Base-by-base conservation (phyloP, 495 filamentous ascomycete species). In the Trichocladium antarcticum region DNA sequence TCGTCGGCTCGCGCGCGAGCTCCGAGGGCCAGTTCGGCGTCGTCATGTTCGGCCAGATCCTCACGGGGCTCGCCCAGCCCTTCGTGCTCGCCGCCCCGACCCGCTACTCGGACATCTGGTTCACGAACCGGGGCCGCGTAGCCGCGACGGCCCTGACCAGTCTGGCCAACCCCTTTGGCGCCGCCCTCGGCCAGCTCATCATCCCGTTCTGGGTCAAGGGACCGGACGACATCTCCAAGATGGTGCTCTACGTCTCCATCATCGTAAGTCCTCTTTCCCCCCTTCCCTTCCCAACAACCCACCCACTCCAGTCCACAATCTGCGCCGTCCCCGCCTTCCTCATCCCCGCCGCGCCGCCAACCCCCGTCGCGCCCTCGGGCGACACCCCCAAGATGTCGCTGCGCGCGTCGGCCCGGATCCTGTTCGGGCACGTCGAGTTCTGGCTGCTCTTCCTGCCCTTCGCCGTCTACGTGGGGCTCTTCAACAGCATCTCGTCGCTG, bases 91-190 rank as follows among this genome's bases (percentile, higher is more conserved):
- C 84, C 32, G 87, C 92, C 1, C 89, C 92, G 0, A 89, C 92
- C 3, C 75, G 87, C 46, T 98, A 95, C 59, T 89, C 84, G 47
- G 89, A 95, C 59, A 70, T 95, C 27, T 97, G 92, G 92, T 98
- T 98, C 67, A 85, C 87, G 0, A 82, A 87, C 50, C 62, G 70
- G 0, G 90, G 87, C 14, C 81, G 92, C 44, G 85, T 90, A 12
- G 82, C 83, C 40, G 90, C 92, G 14, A 98, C 92, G 3, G 92
- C 92, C 1, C 57, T 95, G 16, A 81, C 84, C 12, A 87, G 79
- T 28, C 66, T 96, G 39, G 84, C 89, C 1, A 95, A 95, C 62
- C 88, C 89, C 0, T 74, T 95, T 48, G 89, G 90, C 8, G 89
- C 85, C 19, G 89, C 89, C 1, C 54, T 98, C 20, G 92, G 84